Evolutionary conservation across 2,329 filamentous ascomycete genomes (phyloP), one percentile per base, ranked within the genome.

Genomic region (Dothidotthia symphoricarpi): DNA sequence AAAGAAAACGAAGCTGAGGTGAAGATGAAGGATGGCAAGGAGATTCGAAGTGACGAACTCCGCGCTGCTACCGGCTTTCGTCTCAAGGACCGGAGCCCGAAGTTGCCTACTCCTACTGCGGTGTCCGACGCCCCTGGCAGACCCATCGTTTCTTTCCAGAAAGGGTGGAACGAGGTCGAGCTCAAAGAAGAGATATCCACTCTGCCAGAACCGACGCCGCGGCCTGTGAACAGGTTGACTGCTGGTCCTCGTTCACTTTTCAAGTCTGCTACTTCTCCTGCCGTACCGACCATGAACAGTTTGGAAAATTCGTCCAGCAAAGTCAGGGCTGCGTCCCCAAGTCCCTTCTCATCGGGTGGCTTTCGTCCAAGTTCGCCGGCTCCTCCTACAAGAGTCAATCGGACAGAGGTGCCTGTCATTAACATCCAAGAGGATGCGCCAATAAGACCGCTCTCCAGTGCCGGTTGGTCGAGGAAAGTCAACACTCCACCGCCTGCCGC

Each of bases 81-180:
- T 63, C 74, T 93, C 49, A 89, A 82, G 64, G 88, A 95, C 67
- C 83, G 90, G 61, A 96, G 89, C 68, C 70, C 82, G 40, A 94
- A 87, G 63, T 75, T 97, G 46, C 91, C 90, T 17, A 91, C 85
- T 59, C 91, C 91, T 50, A 88, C 86, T 37, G 84, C 87, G 59
- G 90, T 97, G 68, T 96, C 89, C 72, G 86, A 96, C 71, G 86
- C 79, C 61, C 85, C 86, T 56, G 88, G 88, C 56, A 82, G 91
- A 63, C 91, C 91, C 48, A 97, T 97, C 75, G 91, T 97, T 76
- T 97, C 91, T 77, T 97, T 97, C 76, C 80, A 95, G 70, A 80
- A 80, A 59, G 80, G 85, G 64, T 95, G 88, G 83, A 80, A 78
- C 64, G 82, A 86, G 64, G 75, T 85, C 76, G 84, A 88, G 80